A percentile compares a stretch with the other conserved stretches of the same genome.
Evolutionary conservation across 2,329 filamentous ascomycete species (phyloP).

Genomic region (Hypoxylon sp.): DNA sequence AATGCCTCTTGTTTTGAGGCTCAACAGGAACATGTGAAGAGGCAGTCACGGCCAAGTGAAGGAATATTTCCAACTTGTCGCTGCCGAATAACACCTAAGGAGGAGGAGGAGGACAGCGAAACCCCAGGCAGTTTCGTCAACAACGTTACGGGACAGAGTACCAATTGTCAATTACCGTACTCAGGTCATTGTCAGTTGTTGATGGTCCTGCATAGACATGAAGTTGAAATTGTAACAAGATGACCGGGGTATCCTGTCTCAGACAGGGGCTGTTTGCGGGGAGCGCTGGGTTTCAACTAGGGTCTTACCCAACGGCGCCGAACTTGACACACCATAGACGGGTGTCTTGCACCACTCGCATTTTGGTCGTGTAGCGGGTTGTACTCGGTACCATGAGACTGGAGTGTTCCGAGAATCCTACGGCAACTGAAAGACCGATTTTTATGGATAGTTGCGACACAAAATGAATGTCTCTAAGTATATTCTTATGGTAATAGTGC

Average conservation of each 20-base stretch:
- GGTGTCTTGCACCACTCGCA: constrained; percentile 33
- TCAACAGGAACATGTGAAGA: constrained; percentile 19
- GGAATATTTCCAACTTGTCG: neutral
- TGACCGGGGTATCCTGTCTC: constrained; percentile 41
- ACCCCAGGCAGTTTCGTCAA: constrained; percentile 6
- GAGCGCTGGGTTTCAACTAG: constrained; percentile 45
- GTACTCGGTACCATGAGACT: constrained; percentile 13
- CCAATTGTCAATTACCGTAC: constrained; percentile 18
- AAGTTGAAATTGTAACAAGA: constrained; percentile 49
- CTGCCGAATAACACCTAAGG: constrained; percentile 1
- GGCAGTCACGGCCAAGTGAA: constrained; percentile 1
- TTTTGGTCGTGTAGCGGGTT: constrained; percentile 16
- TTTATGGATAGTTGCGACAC: constrained; percentile 3
- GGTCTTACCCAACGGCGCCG: constrained; percentile 25
- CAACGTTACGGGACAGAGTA: constrained; percentile 10
- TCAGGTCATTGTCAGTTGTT: constrained; percentile 15
- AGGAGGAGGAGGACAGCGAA: neutral
- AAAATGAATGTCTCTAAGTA: neutral
- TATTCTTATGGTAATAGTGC: neutral
- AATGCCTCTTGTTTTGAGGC: constrained; percentile 19
- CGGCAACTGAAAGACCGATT: neutral
- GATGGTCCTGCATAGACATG: constrained; percentile 45
- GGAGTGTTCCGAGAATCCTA: constrained; percentile 5
- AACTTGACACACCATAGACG: constrained; percentile 41
- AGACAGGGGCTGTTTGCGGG: constrained; percentile 45